Percentiles rank a stretch among this genome's conserved stretches.
phyloP scores from a whole-genome alignment of 805 yeast species.

The Yarrowia divulgata region DNA sequence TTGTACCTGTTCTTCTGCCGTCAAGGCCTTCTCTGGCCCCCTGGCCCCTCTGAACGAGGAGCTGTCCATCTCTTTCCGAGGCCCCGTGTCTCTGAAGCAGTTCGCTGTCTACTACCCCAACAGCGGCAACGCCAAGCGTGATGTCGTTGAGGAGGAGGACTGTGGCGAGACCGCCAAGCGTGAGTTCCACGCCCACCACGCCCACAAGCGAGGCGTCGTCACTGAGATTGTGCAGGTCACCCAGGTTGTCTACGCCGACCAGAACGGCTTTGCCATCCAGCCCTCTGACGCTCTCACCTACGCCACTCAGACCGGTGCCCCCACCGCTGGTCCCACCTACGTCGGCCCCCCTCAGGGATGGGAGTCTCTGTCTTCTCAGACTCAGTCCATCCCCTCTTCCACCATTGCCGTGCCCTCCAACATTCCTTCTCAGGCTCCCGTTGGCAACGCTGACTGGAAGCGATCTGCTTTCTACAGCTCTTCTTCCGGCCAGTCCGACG shows the following conservation, averaged over 20 bases:
- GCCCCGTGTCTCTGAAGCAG: constrained; percentile 79
- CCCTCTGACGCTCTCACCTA: constrained; percentile 41
- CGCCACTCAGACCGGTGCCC: constrained; percentile 42
- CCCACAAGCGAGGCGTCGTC: constrained; percentile 68
- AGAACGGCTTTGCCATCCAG: constrained; percentile 38
- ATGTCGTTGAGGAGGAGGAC: constrained; percentile 48
- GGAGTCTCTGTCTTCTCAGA: constrained; percentile 43
- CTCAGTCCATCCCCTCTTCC: constrained; percentile 46
- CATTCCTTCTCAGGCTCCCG: constrained; percentile 48
- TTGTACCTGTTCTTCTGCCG: constrained; percentile 69
- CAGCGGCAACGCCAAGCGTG: constrained; percentile 63
- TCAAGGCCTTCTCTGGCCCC: constrained; percentile 67
- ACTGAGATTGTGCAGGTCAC: constrained; percentile 81
- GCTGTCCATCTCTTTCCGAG: constrained; percentile 87
- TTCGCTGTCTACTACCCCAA: constrained; percentile 83
- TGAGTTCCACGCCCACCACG: constrained; percentile 55
- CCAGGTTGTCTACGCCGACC: constrained; percentile 42
- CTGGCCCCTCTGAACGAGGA: constrained; percentile 86
- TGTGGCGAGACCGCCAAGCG: constrained; percentile 41
- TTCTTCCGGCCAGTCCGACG: constrained; percentile 71
- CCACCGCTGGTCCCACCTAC: constrained; percentile 39
- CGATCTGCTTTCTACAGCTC: constrained; percentile 72
- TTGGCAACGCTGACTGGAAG: constrained; percentile 66
- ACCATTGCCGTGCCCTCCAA: constrained; percentile 43
- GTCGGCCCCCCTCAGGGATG: constrained; percentile 36